A percentile compares a stretch with the other conserved stretches of the same genome.
Conservation (phyloP, 805 yeast species). For the Sungouiella blattae region DNA sequence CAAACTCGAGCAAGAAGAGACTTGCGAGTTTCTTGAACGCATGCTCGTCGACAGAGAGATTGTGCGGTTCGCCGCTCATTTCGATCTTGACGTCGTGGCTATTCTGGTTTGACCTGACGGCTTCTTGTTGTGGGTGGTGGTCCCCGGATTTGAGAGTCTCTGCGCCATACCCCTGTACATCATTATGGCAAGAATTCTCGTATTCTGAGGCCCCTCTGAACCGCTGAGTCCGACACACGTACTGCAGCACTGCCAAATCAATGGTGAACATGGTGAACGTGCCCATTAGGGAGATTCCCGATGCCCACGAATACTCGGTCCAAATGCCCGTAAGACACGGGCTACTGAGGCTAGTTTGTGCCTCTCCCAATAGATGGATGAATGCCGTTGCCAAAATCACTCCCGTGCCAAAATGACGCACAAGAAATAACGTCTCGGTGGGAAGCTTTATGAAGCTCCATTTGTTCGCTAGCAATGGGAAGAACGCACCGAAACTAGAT, state of each 20-base stretch:
- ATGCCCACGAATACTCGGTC: slow-evolving; percentile 29
- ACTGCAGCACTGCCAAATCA: slow-evolving; percentile 21
- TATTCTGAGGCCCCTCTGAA: background rate
- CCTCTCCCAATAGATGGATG: slow-evolving; percentile 33
- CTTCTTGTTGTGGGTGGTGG: background rate
- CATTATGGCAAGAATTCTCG: background rate
- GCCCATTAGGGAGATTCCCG: slow-evolving; percentile 30
- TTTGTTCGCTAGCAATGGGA: slow-evolving; percentile 25
- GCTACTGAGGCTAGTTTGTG: slow-evolving; percentile 20
- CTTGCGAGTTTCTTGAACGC: slow-evolving; percentile 5
- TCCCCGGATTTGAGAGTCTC: too few relatives aligned
- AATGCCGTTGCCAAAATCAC: slow-evolving; percentile 36
- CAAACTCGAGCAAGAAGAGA: slow-evolving; percentile 24
- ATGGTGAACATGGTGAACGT: slow-evolving; percentile 27
- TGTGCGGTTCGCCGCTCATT: background rate
- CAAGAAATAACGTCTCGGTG: slow-evolving; percentile 22
- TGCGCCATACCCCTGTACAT: too few relatives aligned
- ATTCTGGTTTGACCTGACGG: background rate
- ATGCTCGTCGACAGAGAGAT: background rate
- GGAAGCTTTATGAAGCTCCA: slow-evolving; percentile 22
- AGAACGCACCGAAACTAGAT: slow-evolving; percentile 28
- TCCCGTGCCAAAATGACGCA: slow-evolving; percentile 32
- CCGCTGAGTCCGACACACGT: background rate
- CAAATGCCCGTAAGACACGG: slow-evolving; percentile 28
- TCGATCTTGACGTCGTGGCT: background rate